These are phyloP conservation scores for Sugiyamaella valdiviana DNA, from an alignment of 805 yeast species.

Conservation along the genomic window DNA sequence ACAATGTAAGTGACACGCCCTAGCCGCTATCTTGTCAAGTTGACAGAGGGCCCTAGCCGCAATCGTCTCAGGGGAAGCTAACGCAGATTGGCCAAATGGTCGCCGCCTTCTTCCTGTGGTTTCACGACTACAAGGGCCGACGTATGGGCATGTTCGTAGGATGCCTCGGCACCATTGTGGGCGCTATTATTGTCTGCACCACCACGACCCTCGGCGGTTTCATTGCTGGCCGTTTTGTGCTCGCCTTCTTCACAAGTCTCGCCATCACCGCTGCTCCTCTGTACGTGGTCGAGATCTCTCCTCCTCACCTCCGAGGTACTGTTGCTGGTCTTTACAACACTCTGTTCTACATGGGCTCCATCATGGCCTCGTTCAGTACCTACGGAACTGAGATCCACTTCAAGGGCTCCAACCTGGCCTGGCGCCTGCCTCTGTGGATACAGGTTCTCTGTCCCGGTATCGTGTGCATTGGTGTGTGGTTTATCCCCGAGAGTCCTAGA, in stretches of 20 bases:
- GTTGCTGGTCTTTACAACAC: conserved; percentile 50
- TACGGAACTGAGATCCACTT: conserved; percentile 45
- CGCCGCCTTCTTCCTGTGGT: conserved; percentile 14
- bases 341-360: conserved; percentile 62
- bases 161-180: conserved; percentile 15
- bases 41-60: neutral
- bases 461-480: conserved; percentile 33
- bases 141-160: conserved; percentile 12
- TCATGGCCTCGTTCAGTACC: conserved; percentile 69
- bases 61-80: neutral
- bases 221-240: conserved; percentile 17
- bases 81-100: conserved; percentile 12
- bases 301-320: conserved; percentile 18
- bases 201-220: conserved; percentile 7
- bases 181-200: conserved; percentile 12
- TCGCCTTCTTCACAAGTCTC: conserved; percentile 14
- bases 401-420: conserved; percentile 8
- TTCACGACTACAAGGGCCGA: conserved; percentile 13
- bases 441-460: conserved; percentile 15
- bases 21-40: neutral
- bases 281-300: conserved; percentile 17
- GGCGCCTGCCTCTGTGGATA: conserved; percentile 17
- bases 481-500: conserved; percentile 82
- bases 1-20: conserved; percentile 1
- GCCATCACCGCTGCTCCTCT: conserved; percentile 14